Conservation (phyloP, 148 eudicot species). For the Nepenthes mirabilis region DNA sequence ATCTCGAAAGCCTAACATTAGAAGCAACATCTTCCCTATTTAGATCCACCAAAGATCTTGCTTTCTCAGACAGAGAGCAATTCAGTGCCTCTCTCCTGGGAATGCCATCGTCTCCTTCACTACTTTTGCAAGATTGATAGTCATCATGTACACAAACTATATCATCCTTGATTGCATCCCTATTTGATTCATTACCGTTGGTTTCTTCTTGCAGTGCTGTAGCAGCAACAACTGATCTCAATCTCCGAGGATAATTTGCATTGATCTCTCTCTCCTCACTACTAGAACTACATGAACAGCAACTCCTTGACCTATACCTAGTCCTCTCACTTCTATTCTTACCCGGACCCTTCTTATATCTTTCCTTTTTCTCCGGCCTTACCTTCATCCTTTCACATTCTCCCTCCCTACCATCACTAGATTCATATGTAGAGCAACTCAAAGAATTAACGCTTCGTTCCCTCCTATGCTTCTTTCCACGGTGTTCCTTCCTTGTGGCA, state of each 20-base stretch:
- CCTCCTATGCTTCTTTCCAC: slow-evolving; percentile 42
- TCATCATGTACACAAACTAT: slow-evolving; percentile 50
- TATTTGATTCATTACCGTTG: slow-evolving; percentile 17
- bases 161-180: slow-evolving; percentile 53
- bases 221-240: slow-evolving; percentile 63
- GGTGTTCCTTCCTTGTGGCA: slow-evolving; percentile 25
- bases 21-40: slow-evolving; percentile 17
- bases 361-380: slow-evolving; percentile 20
- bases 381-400: slow-evolving; percentile 11
- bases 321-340: slow-evolving; percentile 15
- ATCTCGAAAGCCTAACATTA: slow-evolving; percentile 9
- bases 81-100: slow-evolving; percentile 19
- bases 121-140: slow-evolving; percentile 54
- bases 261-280: slow-evolving; percentile 16
- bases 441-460: slow-evolving; percentile 31
- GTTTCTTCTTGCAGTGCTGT: slow-evolving; percentile 16
- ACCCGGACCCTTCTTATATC: slow-evolving; percentile 12
- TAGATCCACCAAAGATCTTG: slow-evolving; percentile 14
- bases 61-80: slow-evolving; percentile 15
- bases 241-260: slow-evolving; percentile 36
- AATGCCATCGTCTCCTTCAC: slow-evolving; percentile 47
- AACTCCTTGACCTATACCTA: slow-evolving; percentile 25
- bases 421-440: slow-evolving; percentile 24
- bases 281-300: slow-evolving; percentile 26
- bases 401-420: slow-evolving; percentile 22